Percentiles rank a stretch among this genome's conserved stretches.
Conservation (phyloP, 2,329 filamentous ascomycete genomes). For the Ophiocordyceps sinensis region DNA sequence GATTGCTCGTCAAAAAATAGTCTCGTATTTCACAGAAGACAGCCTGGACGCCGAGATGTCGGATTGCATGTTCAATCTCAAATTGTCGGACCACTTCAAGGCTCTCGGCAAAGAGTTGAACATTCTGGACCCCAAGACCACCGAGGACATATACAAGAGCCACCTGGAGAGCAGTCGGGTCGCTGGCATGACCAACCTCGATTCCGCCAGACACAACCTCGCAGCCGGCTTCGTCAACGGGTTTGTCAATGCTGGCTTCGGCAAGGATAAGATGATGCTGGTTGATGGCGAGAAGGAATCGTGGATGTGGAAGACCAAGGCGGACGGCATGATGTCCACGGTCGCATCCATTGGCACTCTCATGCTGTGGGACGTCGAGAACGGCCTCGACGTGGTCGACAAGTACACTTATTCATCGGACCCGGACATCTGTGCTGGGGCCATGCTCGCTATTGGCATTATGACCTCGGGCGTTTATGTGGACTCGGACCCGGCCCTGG, state of each 20-base stretch:
- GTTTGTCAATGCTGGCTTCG: slow-evolving; percentile 91
- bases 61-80: slow-evolving; percentile 78
- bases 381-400: slow-evolving; percentile 84
- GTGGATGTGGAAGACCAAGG: slow-evolving; percentile 99
- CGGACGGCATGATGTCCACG: slow-evolving; percentile 93
- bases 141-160: slow-evolving; percentile 98
- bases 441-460: slow-evolving; percentile 85
- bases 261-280: slow-evolving; percentile 96
- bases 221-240: slow-evolving; percentile 94
- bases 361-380: slow-evolving; percentile 86
- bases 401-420: slow-evolving; percentile 81
- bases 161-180: slow-evolving; percentile 92
- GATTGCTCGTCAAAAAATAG: slow-evolving; percentile 81
- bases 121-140: slow-evolving; percentile 89
- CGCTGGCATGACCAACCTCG: slow-evolving; percentile 82
- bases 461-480: slow-evolving; percentile 85
- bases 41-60: slow-evolving; percentile 58
- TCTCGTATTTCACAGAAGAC: slow-evolving; percentile 54
- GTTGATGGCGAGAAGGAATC: slow-evolving; percentile 75
- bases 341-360: slow-evolving; percentile 87
- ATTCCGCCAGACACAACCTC: slow-evolving; percentile 90
- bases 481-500: slow-evolving; percentile 81
- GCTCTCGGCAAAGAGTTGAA: slow-evolving; percentile 89
- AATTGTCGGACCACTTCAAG: slow-evolving; percentile 85
- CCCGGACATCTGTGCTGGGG: slow-evolving; percentile 72